Evolutionary conservation across 1,139 yeast genomes (phyloP).

Genomic region (Zhuliangozyma blackwelliae): DNA sequence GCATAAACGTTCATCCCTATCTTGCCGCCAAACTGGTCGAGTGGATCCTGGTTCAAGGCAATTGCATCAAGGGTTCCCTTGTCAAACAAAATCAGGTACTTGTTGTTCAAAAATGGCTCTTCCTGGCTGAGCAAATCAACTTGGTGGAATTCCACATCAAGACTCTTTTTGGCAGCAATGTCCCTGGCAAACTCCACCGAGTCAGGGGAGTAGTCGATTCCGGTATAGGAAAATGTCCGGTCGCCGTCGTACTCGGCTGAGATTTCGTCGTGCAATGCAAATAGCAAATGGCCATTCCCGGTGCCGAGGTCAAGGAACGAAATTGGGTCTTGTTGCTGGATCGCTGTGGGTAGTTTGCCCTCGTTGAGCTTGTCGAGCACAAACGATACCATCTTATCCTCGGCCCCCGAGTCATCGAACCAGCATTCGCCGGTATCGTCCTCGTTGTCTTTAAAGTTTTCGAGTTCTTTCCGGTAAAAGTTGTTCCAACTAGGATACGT

Average conservation of each 20-base stretch:
- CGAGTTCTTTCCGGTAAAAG: constrained; percentile 68
- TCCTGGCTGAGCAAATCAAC: constrained; percentile 42
- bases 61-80: constrained; percentile 97
- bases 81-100: constrained; percentile 74
- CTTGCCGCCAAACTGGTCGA: constrained; percentile 36
- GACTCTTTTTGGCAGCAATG: constrained; percentile 44
- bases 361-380: constrained; percentile 33
- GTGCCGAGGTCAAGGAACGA: constrained; percentile 81
- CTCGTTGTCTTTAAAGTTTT: constrained; percentile 66
- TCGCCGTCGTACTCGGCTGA: constrained; percentile 37
- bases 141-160: constrained; percentile 29
- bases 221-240: constrained; percentile 45
- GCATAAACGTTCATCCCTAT: constrained; percentile 66
- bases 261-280: constrained; percentile 58
- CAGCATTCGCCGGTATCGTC: constrained; percentile 93
- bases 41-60: constrained; percentile 65
- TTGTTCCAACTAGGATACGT: constrained; percentile 69
- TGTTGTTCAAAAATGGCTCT: constrained; percentile 27
- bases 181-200: constrained; percentile 69
- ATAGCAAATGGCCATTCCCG: constrained; percentile 88
- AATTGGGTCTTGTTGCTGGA: constrained; percentile 24
- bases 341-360: constrained; percentile 15
- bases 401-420: constrained; percentile 94
- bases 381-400: constrained; percentile 70
- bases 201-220: constrained; percentile 80